Percentiles rank a stretch among this genome's conserved stretches.
Conservation (phyloP, 768 basidiomycete genomes). For the Collybiopsis luxurians region DNA sequence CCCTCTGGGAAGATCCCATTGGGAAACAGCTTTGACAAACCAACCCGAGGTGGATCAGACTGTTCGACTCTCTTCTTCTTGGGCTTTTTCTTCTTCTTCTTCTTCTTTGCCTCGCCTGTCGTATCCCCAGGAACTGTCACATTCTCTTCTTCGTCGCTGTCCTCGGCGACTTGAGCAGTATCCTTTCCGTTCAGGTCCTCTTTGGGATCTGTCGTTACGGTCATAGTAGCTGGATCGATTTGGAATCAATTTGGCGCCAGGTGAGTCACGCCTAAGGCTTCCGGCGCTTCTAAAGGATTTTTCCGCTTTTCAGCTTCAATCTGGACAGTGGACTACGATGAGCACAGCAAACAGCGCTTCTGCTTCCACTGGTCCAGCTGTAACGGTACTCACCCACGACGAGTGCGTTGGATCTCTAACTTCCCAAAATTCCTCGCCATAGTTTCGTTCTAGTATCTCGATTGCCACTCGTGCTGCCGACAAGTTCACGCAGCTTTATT, state of each 20-base stretch:
- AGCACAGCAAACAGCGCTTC: constrained; percentile 14
- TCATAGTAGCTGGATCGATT: constrained; percentile 8
- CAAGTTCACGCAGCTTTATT: constrained; percentile 80
- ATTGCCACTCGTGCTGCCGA: constrained; percentile 84
- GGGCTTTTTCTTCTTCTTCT: constrained; percentile 94
- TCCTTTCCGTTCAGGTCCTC: constrained; percentile 1
- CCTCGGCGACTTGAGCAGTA: constrained; percentile 9
- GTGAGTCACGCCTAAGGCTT: not conserved
- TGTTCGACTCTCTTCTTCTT: constrained; percentile 84
- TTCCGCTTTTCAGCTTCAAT: not conserved
- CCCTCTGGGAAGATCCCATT: constrained; percentile 89
- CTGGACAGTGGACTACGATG: constrained; percentile 2
- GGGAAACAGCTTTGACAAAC: constrained; percentile 84
- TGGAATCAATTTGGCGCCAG: not conserved
- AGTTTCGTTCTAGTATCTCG: constrained; percentile 57
- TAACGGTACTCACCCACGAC: constrained; percentile 45
- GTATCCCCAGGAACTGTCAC: constrained; percentile 9
- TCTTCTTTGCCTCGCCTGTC: constrained; percentile 62
- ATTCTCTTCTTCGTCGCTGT: constrained; percentile 14
- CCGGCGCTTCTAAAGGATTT: not conserved
- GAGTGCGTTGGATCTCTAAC: constrained; percentile 43
- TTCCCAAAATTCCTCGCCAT: constrained; percentile 18
- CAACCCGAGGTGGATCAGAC: constrained; percentile 89
- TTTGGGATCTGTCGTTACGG: constrained; percentile 9
- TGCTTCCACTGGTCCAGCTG: not conserved